These are phyloP conservation scores for Colletotrichum cuscutae DNA, from an alignment of 2,329 filamentous ascomycete species.

Conservation along the genomic window DNA sequence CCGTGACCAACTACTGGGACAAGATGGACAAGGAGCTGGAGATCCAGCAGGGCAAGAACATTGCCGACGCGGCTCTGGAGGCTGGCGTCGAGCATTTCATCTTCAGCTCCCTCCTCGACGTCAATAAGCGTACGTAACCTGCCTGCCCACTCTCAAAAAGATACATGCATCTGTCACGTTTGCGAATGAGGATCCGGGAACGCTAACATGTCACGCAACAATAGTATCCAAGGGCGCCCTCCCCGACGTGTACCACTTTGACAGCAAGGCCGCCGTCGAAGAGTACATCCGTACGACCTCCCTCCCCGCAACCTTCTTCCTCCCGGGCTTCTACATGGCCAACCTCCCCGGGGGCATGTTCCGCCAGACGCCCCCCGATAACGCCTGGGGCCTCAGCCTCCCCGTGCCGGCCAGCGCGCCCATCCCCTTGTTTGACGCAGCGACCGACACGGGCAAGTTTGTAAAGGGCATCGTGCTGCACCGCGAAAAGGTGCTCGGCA, in stretches of 20 bases:
- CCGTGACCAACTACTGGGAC: constrained; percentile 64
- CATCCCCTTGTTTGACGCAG: constrained; percentile 48
- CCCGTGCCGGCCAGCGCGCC: constrained; percentile 42
- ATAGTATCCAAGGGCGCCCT: constrained; percentile 53
- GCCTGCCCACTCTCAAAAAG: not conserved
- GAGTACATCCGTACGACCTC: constrained; percentile 60
- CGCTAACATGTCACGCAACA: constrained; percentile 1
- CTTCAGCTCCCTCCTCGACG: constrained; percentile 54
- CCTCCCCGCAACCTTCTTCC: constrained; percentile 60
- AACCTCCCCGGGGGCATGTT: constrained; percentile 52
- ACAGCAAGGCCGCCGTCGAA: constrained; percentile 66
- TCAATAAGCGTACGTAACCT: constrained; percentile 48
- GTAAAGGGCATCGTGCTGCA: constrained; percentile 43
- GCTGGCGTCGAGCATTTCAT: constrained; percentile 54
- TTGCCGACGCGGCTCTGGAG: constrained; percentile 57
- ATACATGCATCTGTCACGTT: not conserved
- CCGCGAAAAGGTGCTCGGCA: constrained; percentile 41
- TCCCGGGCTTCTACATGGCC: constrained; percentile 65
- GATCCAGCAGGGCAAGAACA: constrained; percentile 57
- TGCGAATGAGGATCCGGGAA: not conserved
- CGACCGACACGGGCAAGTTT: constrained; percentile 54
- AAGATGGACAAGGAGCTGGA: constrained; percentile 51
- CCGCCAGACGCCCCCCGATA: constrained; percentile 41
- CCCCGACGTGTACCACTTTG: constrained; percentile 60
- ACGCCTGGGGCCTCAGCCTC: constrained; percentile 45